Base-by-base conservation (phyloP, 2,329 filamentous ascomycete species). In the Penicillium sp. region DNA sequence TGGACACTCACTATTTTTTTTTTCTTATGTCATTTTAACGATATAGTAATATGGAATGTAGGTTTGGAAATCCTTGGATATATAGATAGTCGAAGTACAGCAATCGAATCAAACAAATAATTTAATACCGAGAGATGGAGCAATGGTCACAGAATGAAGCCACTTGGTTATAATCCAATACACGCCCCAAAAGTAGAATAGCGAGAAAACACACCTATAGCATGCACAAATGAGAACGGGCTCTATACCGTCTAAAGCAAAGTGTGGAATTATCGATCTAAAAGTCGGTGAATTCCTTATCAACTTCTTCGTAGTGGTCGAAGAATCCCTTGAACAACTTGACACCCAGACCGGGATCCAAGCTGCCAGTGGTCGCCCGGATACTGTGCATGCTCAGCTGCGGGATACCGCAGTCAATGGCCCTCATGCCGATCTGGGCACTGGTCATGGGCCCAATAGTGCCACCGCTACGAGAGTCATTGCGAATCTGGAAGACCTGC, bases 381-480 rank as follows among this genome's bases (percentile, higher is more conserved):
- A 97, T 89, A 50, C 86, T 90, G 74, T 97, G 93, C 93, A 97
- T 97, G 69, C 89, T 93, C 65, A 97, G 76, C 77, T 97, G 93
- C 5, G 92, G 87, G 67, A 97, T 87, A 14, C 93, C 93, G 0
- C 90, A 91, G 71, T 97, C 93, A 47, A 94, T 89, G 0, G 90
- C 85, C 50, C 90, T 79, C 57, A 96, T 87, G 31, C 93, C 93
- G 75, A 94, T 89, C 29, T 83, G 84, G 29, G 87, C 85, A 63
- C 87, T 91, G 35, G 96, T 81, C 84, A 92, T 92, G 0, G 94
- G 94, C 0, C 94, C 94, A n/a, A 97, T 92, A 0, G 94, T 99
- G 16, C 94, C 94, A 31, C 94, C 94, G 68, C 86, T 90, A 53
- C 93, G 81, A 10, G 84, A 88, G 75, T 97, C 94, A 71, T 97